phyloP scores from a whole-genome alignment of 164 flowering plant genomes.

The Aristolochia contorta region DNA sequence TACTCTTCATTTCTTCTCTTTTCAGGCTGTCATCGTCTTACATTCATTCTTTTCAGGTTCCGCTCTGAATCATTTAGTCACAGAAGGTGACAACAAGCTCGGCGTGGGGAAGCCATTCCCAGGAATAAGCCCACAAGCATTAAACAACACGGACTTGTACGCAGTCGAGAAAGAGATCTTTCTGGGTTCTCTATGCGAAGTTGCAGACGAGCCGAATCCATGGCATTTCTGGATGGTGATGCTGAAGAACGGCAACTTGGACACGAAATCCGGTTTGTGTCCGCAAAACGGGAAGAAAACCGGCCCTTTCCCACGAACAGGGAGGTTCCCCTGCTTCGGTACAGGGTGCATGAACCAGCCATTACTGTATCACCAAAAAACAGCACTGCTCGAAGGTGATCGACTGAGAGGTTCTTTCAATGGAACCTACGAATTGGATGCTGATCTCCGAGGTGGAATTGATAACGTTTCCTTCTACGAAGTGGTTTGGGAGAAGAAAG shows the following conservation, averaged over 20 bases:
- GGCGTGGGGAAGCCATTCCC: constrained; percentile 48
- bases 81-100: constrained; percentile 47
- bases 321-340: constrained; percentile 65
- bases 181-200: constrained; percentile 60
- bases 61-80: constrained; percentile 35
- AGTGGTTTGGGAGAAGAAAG: constrained; percentile 68
- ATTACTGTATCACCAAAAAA: constrained; percentile 17
- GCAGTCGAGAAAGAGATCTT: constrained; percentile 61
- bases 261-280: constrained; percentile 45
- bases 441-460: constrained; percentile 14
- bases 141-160: constrained; percentile 46
- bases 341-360: constrained; percentile 83
- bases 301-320: constrained; percentile 22
- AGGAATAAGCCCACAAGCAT: constrained; percentile 19
- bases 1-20: not conserved
- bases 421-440: constrained; percentile 12
- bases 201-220: constrained; percentile 25
- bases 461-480: constrained; percentile 38
- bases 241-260: constrained; percentile 78
- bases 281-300: constrained; percentile 58
- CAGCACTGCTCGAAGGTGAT: not conserved
- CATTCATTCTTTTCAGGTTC: not conserved
- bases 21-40: not conserved
- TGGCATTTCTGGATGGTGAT: constrained; percentile 58
- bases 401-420: constrained; percentile 10